These are phyloP conservation scores for Hibiscus trionum DNA, from an alignment of 345 rosid species.

Conservation along the genomic window DNA sequence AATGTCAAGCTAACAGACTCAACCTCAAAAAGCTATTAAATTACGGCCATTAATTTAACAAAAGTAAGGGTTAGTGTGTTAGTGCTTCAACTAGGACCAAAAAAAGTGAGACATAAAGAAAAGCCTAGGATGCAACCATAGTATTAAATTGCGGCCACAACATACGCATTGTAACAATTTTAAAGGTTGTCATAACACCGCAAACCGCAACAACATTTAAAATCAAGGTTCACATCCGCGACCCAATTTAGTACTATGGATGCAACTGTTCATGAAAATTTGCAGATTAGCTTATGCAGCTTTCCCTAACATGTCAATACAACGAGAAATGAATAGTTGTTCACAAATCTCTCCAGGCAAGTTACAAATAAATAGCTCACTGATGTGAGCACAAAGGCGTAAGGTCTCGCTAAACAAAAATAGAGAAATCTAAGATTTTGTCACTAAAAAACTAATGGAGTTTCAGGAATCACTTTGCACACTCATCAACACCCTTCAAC, in stretches of 20 bases:
- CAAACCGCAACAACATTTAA: too few relatives aligned
- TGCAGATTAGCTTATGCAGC: background rate
- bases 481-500: too few relatives aligned
- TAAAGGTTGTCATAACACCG: too few relatives aligned
- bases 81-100: background rate
- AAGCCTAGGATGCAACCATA: background rate
- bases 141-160: too few relatives aligned
- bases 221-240: too few relatives aligned
- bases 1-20: background rate
- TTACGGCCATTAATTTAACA: background rate
- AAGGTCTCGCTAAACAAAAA: too few relatives aligned
- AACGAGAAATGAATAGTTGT: background rate
- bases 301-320: background rate
- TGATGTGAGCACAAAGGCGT: too few relatives aligned
- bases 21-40: background rate
- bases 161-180: too few relatives aligned
- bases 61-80: background rate
- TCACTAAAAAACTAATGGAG: too few relatives aligned
- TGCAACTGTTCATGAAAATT: background rate
- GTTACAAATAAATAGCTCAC: background rate
- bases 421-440: too few relatives aligned
- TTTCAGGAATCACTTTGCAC: too few relatives aligned
- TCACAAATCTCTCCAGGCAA: background rate
- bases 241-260: background rate
- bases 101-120: background rate